Conservation (phyloP, 768 basidiomycete species). For the Lactarius vividus region DNA sequence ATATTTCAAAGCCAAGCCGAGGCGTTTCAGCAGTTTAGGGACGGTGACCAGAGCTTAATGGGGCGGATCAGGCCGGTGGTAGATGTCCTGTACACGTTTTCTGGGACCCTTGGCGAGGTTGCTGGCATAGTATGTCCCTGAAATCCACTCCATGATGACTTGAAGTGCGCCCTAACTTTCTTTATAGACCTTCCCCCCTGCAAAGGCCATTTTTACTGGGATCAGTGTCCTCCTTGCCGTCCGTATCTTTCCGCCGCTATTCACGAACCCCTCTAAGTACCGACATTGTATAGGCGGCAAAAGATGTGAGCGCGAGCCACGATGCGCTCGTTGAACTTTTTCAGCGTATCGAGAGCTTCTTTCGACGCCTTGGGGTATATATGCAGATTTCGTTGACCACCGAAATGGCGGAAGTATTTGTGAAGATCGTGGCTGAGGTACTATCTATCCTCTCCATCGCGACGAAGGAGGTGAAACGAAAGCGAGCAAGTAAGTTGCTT, state of each 20-base stretch:
- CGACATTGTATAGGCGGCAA: not conserved
- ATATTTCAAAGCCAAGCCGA: slow-evolving; percentile 1
- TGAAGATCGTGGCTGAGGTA: slow-evolving; percentile 4
- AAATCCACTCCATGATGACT: not conserved
- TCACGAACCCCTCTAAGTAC: not conserved
- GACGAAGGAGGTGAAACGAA: not conserved
- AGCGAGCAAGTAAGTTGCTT: slow-evolving; percentile 6
- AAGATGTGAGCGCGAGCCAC: not conserved
- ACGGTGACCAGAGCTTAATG: not conserved
- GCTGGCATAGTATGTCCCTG: not conserved
- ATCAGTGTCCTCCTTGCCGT: slow-evolving; percentile 12
- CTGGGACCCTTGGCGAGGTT: not conserved
- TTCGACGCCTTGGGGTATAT: slow-evolving; percentile 1
- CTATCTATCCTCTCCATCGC: slow-evolving; percentile 9
- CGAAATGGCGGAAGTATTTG: slow-evolving; percentile 1
- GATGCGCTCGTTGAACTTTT: slow-evolving; percentile 6
- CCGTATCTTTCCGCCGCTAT: not conserved
- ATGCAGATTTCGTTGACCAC: not conserved
- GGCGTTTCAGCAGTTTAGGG: not conserved
- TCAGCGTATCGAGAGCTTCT: not conserved
- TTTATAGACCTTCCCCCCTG: not conserved
- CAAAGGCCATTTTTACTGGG: not conserved
- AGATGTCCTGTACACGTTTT: slow-evolving; percentile 2
- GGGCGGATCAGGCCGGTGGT: not conserved
- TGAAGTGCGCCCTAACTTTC: not conserved